Percentiles rank a stretch among this genome's conserved stretches.
These are phyloP conservation scores for Umbelopsis sp. DNA, from an alignment of 371 early-diverging fungal species.

Conservation along the genomic window DNA sequence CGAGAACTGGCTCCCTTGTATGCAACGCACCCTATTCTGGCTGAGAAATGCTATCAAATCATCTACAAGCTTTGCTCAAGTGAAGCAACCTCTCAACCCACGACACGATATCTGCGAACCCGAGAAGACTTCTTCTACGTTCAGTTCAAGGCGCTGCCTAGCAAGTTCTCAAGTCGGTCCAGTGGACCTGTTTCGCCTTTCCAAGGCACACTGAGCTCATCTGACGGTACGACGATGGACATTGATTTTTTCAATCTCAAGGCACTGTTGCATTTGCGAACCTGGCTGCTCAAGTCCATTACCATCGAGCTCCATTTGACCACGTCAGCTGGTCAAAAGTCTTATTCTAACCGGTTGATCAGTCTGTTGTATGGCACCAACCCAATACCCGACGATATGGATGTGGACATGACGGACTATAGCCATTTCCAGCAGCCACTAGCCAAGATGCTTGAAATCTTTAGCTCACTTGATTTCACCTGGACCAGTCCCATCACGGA, in stretches of 20 bases:
- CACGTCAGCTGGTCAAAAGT: constrained; percentile 27
- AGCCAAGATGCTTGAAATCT: constrained; percentile 58
- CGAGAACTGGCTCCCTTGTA: constrained; percentile 49
- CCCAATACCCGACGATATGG: constrained; percentile 21
- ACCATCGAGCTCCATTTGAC: constrained; percentile 81
- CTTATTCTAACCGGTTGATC: constrained; percentile 53
- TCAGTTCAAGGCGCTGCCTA: constrained; percentile 60
- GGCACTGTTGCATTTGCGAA: constrained; percentile 83
- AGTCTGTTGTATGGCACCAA: constrained; percentile 58
- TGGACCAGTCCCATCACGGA: constrained; percentile 52
- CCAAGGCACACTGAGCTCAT: constrained; percentile 26
- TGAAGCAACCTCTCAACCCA: constrained; percentile 65
- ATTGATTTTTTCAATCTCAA: constrained; percentile 56
- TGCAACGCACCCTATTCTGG: constrained; percentile 76
- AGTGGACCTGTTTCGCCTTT: constrained; percentile 12
- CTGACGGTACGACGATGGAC: constrained; percentile 31
- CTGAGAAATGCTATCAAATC: constrained; percentile 86
- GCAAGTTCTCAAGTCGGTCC: constrained; percentile 14
- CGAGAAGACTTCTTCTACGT: constrained; percentile 75
- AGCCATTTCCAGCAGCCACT: constrained; percentile 47
- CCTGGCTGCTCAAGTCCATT: constrained; percentile 85
- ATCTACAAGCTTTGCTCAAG: constrained; percentile 80
- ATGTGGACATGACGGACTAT: constrained; percentile 32
- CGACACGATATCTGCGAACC: constrained; percentile 82
- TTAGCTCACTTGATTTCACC: constrained; percentile 57